phyloP scores from a whole-genome alignment of 495 filamentous ascomycete genomes.

The Pseudotulostoma volvatum region DNA sequence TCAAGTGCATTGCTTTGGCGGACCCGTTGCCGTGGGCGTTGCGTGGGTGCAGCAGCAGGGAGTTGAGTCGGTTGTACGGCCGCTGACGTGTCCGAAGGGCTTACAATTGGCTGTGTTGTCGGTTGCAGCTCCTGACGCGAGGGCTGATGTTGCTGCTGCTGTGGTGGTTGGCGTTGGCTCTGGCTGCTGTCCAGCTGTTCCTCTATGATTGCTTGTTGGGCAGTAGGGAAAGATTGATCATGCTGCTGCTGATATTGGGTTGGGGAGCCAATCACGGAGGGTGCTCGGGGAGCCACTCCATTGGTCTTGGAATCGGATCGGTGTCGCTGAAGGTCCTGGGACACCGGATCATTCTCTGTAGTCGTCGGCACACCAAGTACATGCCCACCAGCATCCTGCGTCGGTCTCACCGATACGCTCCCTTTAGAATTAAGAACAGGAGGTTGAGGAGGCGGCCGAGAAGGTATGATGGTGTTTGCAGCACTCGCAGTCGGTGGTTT shows the following conservation, averaged over 20 bases:
- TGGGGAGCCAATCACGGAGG: conserved; percentile 22
- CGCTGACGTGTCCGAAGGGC: conserved; percentile 5
- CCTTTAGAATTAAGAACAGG: conserved; percentile 21
- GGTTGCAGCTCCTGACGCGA: conserved; percentile 19
- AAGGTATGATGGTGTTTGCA: conserved; percentile 13
- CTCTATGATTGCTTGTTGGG: conserved; percentile 46
- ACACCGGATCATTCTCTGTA: conserved; percentile 40
- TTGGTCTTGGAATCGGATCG: conserved; percentile 26
- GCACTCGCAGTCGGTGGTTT: conserved; percentile 21
- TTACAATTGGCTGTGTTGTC: conserved; percentile 34
- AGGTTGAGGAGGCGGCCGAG: conserved; percentile 34
- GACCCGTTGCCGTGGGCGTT: conserved; percentile 59
- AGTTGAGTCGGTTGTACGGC: conserved; percentile 10
- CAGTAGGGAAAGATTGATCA: conserved; percentile 57
- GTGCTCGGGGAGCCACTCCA: conserved; percentile 18
- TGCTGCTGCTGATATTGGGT: conserved; percentile 73
- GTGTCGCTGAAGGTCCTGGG: conserved; percentile 27
- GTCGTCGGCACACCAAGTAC: conserved; percentile 18
- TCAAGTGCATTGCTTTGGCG: conserved; percentile 64
- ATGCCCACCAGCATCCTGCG: conserved; percentile 12
- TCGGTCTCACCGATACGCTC: conserved; percentile 7
- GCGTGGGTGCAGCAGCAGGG: conserved; percentile 32
- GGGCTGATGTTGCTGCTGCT: conserved; percentile 14
- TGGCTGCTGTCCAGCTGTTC: conserved; percentile 43
- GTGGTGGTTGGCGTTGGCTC: conserved; percentile 41